phyloP scores from a whole-genome alignment of 2,329 filamentous ascomycete species.

The Macrophomina pseudophaseolina region DNA sequence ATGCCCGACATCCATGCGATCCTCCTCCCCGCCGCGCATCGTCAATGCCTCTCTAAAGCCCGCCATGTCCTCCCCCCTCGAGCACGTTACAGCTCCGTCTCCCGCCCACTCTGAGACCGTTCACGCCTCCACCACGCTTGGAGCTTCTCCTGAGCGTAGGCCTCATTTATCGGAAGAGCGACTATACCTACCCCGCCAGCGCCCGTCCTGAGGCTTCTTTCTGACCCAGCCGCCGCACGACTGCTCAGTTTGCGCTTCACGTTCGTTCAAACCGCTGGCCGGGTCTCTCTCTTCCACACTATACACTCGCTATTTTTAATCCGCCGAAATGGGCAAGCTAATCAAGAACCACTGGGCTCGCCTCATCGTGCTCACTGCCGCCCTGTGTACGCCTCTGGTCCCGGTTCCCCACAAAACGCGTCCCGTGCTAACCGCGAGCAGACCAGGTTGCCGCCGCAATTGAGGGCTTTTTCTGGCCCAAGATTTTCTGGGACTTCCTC shows the following conservation, averaged over 20 bases:
- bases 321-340: conserved; percentile 79
- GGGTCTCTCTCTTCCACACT: conserved; percentile 23
- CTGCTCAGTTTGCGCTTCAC: conserved; percentile 27
- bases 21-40: conserved; percentile 22
- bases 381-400: conserved; percentile 64
- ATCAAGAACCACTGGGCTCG: conserved; percentile 99
- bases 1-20: conserved; percentile 11
- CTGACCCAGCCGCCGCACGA: conserved; percentile 10
- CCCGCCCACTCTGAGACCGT: conserved; percentile 11
- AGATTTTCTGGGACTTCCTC: conserved; percentile 97
- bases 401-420: background rate
- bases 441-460: conserved; percentile 86
- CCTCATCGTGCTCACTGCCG: conserved; percentile 87
- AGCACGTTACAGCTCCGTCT: conserved; percentile 1
- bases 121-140: conserved; percentile 4
- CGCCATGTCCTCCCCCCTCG: conserved; percentile 11
- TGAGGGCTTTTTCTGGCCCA: conserved; percentile 96
- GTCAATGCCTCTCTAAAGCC: conserved; percentile 24
- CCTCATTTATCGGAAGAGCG: conserved; percentile 1
- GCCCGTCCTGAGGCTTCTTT: conserved; percentile 6
- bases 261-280: conserved; percentile 19
- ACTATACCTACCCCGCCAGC: conserved; percentile 18
- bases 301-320: conserved; percentile 17
- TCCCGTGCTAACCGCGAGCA: conserved; percentile 45
- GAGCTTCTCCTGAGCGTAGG: background rate